These are phyloP conservation scores for Metarhizium guizhouense DNA, from an alignment of 2,329 filamentous ascomycete genomes.

Conservation along the genomic window DNA sequence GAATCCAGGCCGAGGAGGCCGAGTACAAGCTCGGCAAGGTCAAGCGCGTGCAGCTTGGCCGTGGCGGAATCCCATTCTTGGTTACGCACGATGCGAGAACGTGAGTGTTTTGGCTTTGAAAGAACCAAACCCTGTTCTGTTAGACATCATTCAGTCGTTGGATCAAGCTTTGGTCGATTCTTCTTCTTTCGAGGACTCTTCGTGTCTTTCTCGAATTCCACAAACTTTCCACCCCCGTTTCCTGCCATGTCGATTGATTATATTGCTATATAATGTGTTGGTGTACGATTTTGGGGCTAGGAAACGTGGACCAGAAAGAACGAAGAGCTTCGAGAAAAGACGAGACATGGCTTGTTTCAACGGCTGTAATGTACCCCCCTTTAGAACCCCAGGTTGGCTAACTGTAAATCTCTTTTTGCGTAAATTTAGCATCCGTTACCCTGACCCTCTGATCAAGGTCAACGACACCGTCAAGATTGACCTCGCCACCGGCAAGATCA, in stretches of 20 bases:
- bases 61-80: slow-evolving; percentile 99
- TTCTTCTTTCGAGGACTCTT: slow-evolving; percentile 20
- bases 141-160: slow-evolving; percentile 99
- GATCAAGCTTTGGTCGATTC: slow-evolving; percentile 91
- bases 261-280: not conserved
- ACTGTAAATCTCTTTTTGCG: slow-evolving; percentile 17
- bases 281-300: not conserved
- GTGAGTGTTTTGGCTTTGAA: slow-evolving; percentile 57
- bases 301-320: not conserved
- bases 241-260: not conserved
- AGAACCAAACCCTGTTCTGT: slow-evolving; percentile 38
- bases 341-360: slow-evolving; percentile 15
- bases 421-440: slow-evolving; percentile 84
- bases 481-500: slow-evolving; percentile 92
- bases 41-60: slow-evolving; percentile 98
- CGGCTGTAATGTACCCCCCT: slow-evolving; percentile 52
- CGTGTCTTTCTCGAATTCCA: slow-evolving; percentile 19
- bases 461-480: slow-evolving; percentile 99
- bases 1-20: slow-evolving; percentile 96
- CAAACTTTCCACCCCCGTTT: slow-evolving; percentile 10
- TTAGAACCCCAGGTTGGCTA: slow-evolving; percentile 19
- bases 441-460: slow-evolving; percentile 96
- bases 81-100: slow-evolving; percentile 99
- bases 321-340: not conserved
- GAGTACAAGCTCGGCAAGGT: slow-evolving; percentile 99